A percentile compares a stretch with the other conserved stretches of the same genome.
Conservation (phyloP, 495 filamentous ascomycete species). For the Aspergillus sclerotiicarbonarius region DNA sequence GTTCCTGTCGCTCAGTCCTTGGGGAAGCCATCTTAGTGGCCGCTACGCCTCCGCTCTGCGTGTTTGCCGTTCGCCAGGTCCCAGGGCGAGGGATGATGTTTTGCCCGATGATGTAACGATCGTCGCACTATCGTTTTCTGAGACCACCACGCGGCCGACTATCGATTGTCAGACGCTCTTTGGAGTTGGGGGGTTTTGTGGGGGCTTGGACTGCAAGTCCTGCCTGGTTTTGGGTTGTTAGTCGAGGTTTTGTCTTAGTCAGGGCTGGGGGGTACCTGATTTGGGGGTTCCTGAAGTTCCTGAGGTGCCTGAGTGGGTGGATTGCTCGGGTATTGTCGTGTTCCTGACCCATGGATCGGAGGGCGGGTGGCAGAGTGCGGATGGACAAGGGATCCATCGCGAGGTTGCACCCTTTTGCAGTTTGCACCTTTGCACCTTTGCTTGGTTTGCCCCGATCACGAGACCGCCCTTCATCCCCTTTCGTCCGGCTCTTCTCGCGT, state of each 20-base stretch:
- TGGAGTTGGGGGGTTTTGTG: conserved; percentile 1
- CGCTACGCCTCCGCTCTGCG: neutral
- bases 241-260: neutral
- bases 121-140: conserved; percentile 23
- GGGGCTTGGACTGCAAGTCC: neutral
- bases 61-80: conserved; percentile 4
- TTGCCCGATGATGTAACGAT: conserved; percentile 23
- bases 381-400: no score
- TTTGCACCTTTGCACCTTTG: no score
- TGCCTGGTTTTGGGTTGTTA: neutral
- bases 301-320: no score
- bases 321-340: no score
- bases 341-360: no score
- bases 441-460: neutral
- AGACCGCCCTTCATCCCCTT: neutral
- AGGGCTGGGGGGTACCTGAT: neutral
- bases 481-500: neutral
- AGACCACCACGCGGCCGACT: conserved; percentile 16
- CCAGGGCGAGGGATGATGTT: neutral
- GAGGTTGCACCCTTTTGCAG: no score
- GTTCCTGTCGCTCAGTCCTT: conserved; percentile 7
- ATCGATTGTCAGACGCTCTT: conserved; percentile 6
- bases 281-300: no score
- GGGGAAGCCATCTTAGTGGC: neutral
- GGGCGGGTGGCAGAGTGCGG: no score